Evolutionary conservation across 176 grass and related monocot genomes (phyloP), one percentile per base, ranked within the genome.

Genomic region (Zea luxurians): DNA sequence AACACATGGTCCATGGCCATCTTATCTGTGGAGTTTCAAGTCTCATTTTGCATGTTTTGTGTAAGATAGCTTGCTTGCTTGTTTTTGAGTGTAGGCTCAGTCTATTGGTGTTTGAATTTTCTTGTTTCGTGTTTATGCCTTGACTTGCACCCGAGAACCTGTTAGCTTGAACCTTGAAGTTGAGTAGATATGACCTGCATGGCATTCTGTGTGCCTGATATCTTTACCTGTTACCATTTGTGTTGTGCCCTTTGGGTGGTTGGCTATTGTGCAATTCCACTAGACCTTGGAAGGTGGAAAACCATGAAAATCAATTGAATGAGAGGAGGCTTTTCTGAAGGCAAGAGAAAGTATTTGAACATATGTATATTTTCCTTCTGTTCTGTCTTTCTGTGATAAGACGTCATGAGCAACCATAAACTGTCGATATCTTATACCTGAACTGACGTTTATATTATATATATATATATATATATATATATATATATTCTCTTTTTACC

Each of bases 191-290:
- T 57, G 48, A 46, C 41, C 1, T 64, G 63, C 34, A 45, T 62
- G 9, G 8, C 16, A 41, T 21, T 60, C 2, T 62, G 57, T 58
- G 1, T 46, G 53, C 46, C 59, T 81, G 0, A 13, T 50, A 17
- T 36, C 1, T 61, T 68, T 20, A n/a, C 9, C 6, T 13, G 2
- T 44, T 62, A 18, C 13, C 21, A 62, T 45, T 46, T 4, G 1
- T 35, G 7, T 17, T 16, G 64, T 67, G 8, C 2, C 4, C 35
- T 50, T 35, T 20, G 10, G 4, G 8, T 76, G 48, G 48, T 72
- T 73, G 83, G 20, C 37, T n/a, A 11, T 68, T 66, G 4, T 68
- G 48, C 52, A 67, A 18, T 60, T 75, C 69, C 11, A 47, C 1
- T 15, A 75, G 20, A 68, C 36, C 5, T 68, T 78, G 2, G 2